These are phyloP conservation scores for Ceratocystis cubensis DNA, from an alignment of 2,329 filamentous ascomycete genomes.

Conservation along the genomic window DNA sequence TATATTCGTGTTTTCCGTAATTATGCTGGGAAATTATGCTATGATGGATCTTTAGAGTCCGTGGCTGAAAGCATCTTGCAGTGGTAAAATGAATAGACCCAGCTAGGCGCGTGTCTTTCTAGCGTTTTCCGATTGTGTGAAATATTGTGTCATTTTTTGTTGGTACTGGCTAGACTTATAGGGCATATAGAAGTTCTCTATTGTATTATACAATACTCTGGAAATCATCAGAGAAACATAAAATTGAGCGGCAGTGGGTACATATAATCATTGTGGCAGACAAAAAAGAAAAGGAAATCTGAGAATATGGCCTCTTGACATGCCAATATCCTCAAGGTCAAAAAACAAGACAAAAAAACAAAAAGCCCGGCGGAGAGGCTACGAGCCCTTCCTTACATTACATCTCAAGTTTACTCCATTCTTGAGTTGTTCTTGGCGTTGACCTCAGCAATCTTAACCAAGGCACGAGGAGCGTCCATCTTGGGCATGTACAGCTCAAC, in stretches of 20 bases:
- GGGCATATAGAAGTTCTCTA: neutral
- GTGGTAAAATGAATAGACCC: too few species aligned
- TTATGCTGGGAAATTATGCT: too few species aligned
- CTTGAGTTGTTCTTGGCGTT: slow-evolving; percentile 55
- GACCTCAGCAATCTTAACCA: slow-evolving; percentile 58
- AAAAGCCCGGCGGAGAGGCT: neutral
- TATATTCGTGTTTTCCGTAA: too few species aligned
- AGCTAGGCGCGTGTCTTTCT: too few species aligned
- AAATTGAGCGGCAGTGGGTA: neutral
- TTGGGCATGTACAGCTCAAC: slow-evolving; percentile 73
- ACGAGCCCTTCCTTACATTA: neutral
- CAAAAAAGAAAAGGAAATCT: neutral
- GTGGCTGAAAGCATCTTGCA: too few species aligned
- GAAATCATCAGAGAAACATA: neutral
- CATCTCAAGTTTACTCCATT: slow-evolving; percentile 25
- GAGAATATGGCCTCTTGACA: neutral
- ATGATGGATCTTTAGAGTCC: too few species aligned
- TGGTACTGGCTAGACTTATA: neutral
- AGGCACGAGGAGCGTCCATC: slow-evolving; percentile 59
- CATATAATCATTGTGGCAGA: neutral
- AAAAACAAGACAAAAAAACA: neutral
- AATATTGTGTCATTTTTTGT: neutral
- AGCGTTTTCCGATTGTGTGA: neutral
- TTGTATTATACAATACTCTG: slow-evolving; percentile 1
- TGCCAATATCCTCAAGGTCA: neutral